Conservation (phyloP, 192 early-diverging fungal genomes). For the Chytriomyces hyalinus region DNA sequence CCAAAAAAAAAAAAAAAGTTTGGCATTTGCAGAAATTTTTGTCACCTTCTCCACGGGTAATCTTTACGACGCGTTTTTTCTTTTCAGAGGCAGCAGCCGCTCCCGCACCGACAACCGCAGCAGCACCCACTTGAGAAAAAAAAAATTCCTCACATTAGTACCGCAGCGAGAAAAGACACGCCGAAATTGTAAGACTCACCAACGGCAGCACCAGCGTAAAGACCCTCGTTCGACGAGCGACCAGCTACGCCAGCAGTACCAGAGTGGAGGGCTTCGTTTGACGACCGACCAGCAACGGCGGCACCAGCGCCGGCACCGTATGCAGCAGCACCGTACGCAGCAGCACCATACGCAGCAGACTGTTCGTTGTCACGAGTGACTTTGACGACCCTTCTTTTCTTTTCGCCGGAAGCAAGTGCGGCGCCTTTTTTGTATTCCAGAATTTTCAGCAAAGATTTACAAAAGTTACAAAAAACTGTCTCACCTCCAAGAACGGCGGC, state of each 20-base stretch:
- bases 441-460: neutral
- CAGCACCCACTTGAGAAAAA: neutral
- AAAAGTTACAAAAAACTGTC: neutral
- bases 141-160: too few species aligned
- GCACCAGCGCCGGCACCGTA: neutral
- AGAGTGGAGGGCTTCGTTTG: neutral
- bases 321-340: neutral
- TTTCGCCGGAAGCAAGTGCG: neutral
- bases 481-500: neutral
- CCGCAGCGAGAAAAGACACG: too few species aligned
- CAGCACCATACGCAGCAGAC: neutral
- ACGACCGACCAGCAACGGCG: neutral
- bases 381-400: too few species aligned
- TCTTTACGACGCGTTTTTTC: slow-evolving; percentile 7
- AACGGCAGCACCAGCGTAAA: too few species aligned
- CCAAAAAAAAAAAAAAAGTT: too few species aligned
- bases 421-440: neutral
- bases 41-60: neutral
- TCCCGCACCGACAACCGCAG: neutral
- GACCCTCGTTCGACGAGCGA: too few species aligned
- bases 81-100: slow-evolving; percentile 11
- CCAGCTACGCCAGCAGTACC: neutral
- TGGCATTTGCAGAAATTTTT: neutral
- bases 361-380: too few species aligned
- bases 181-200: too few species aligned